phyloP scores from a whole-genome alignment of 2,329 filamentous ascomycete species.

The Fusarium proliferatum region DNA sequence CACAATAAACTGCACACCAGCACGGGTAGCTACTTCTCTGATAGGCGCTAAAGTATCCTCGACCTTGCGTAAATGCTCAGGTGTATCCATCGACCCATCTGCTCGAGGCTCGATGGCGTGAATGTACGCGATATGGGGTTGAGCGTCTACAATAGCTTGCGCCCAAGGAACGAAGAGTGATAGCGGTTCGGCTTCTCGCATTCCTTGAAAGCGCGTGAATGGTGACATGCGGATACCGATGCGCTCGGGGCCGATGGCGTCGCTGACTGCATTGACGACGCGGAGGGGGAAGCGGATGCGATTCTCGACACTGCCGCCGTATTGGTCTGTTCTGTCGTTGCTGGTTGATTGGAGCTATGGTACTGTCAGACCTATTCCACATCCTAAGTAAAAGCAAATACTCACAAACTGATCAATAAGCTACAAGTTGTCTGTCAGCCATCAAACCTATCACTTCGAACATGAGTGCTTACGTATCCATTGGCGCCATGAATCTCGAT shows the following conservation, averaged over 20 bases:
- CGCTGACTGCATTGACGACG: conserved; percentile 56
- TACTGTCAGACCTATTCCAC: fast-evolving
- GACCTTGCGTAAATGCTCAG: conserved; percentile 44
- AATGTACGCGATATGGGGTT: conserved; percentile 68
- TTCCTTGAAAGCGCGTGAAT: conserved; percentile 69
- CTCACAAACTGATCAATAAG: conserved; percentile 66
- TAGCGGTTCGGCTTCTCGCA: conserved; percentile 70
- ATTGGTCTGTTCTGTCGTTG: conserved; percentile 63
- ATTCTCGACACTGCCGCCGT: conserved; percentile 64
- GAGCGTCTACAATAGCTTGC: conserved; percentile 64
- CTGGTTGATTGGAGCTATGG: conserved; percentile 53
- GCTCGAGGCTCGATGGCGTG: conserved; percentile 70
- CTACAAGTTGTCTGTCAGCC: not conserved
- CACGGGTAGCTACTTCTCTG: conserved; percentile 45
- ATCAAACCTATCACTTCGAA: fast-evolving
- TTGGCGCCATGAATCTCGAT: conserved; percentile 72
- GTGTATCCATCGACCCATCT: conserved; percentile 53
- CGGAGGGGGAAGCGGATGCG: conserved; percentile 62
- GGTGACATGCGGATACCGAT: conserved; percentile 69
- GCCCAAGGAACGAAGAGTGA: conserved; percentile 61
- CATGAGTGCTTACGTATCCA: conserved; percentile 60
- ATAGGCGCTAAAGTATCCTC: conserved; percentile 48
- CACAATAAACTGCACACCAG: conserved; percentile 43
- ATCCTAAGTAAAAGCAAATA: not conserved
- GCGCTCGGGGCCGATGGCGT: conserved; percentile 61